Evolutionary conservation across 768 basidiomycete genomes (phyloP).

Genomic region (Infundibulicybe gibba): DNA sequence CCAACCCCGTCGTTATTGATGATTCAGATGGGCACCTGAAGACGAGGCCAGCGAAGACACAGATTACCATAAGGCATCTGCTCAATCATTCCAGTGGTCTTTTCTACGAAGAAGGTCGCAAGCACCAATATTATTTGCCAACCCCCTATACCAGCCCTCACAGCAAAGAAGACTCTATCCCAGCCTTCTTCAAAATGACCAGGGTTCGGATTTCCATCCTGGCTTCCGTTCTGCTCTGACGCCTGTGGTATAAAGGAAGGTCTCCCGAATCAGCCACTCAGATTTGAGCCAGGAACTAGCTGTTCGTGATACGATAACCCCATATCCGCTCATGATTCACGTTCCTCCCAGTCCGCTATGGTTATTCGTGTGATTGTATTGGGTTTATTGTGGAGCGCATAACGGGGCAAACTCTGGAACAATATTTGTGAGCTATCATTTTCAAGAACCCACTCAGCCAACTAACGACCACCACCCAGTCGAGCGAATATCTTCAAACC

Average conservation of each 20-base stretch:
- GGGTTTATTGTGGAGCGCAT: constrained; percentile 27
- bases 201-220: constrained; percentile 10
- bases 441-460: background rate
- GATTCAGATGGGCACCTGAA: constrained; percentile 11
- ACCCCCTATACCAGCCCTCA: constrained; percentile 17
- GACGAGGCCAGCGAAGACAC: constrained; percentile 15
- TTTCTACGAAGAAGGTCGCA: constrained; percentile 15
- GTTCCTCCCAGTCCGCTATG: constrained; percentile 20
- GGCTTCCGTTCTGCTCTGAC: background rate
- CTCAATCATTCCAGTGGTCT: constrained; percentile 29
- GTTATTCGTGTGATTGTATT: constrained; percentile 22
- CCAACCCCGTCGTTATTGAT: constrained; percentile 17
- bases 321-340: background rate
- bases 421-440: constrained; percentile 19
- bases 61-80: constrained; percentile 21
- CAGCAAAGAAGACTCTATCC: constrained; percentile 14
- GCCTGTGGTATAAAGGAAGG: constrained; percentile 14
- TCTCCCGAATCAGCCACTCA: constrained; percentile 18
- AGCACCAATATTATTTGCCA: constrained; percentile 2
- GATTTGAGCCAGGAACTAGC: constrained; percentile 26
- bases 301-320: constrained; percentile 11
- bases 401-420: constrained; percentile 20
- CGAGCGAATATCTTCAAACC: constrained; percentile 27
- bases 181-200: constrained; percentile 17
- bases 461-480: constrained; percentile 8